Evolutionary conservation across 352 stramenopile genomes (phyloP).

Genomic region (Saprolegnia parasitica): DNA sequence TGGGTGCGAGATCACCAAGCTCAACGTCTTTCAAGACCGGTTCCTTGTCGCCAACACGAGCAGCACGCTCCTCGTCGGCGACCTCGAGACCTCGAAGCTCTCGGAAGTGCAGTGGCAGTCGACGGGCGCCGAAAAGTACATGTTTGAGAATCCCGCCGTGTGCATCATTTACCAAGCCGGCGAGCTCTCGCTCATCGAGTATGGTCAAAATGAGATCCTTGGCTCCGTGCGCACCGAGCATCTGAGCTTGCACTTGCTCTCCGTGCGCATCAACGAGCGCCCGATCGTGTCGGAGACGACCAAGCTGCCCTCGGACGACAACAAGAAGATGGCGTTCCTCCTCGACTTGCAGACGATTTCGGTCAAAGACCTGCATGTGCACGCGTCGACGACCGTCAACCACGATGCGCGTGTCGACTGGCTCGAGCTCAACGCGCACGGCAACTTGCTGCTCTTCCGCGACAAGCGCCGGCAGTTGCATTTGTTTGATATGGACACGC

Average conservation of each 20-base stretch:
- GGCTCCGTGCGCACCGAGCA: conserved; percentile 89
- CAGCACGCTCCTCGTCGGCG: conserved; percentile 88
- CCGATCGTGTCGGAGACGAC: conserved; percentile 36
- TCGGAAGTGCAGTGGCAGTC: conserved; percentile 90
- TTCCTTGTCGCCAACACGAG: conserved; percentile 89
- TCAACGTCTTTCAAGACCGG: conserved; percentile 93
- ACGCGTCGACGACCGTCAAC: conserved; percentile 82
- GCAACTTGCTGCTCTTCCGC: conserved; percentile 89
- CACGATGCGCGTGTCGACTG: conserved; percentile 92
- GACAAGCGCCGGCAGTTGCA: conserved; percentile 90
- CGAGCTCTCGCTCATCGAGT: conserved; percentile 92
- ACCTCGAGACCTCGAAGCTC: conserved; percentile 88
- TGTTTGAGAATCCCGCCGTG: conserved; percentile 86
- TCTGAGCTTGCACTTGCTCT: conserved; percentile 88
- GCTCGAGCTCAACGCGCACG: conserved; percentile 91
- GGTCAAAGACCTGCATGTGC: conserved; percentile 77
- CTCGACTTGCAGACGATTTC: conserved; percentile 91
- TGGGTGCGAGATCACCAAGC: conserved; percentile 90
- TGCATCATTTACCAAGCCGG: conserved; percentile 90
- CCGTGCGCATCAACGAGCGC: conserved; percentile 90
- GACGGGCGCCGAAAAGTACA: conserved; percentile 89
- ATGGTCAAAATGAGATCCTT: conserved; percentile 90
- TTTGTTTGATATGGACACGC: conserved; percentile 86
- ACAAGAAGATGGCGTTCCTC: conserved; percentile 94
- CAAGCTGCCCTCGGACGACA: conserved; percentile 47